Base-by-base conservation (phyloP, 2,329 filamentous ascomycete genomes). In the Stenocarpella maydis region DNA sequence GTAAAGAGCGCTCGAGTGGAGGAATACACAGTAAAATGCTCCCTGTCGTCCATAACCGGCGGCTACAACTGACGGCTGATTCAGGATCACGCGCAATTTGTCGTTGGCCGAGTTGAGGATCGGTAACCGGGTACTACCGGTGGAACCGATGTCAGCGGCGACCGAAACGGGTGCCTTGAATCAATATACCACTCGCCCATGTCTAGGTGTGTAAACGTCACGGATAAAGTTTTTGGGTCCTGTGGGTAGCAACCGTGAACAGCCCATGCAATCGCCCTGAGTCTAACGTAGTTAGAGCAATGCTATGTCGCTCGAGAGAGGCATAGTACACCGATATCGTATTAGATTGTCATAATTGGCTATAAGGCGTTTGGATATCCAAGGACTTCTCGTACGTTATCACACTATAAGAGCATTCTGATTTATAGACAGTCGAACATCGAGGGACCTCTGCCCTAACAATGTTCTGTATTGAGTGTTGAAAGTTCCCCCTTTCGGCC, bases 321-420 rank as follows among this genome's bases (percentile, higher is more conserved):
- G 37, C n/a, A 63, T 63, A 63, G 43, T 63, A 41, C 58, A 63
- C 58, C 58, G 49, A 49, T 63, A 43, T 63, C n/a, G n/a, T 49
- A 37, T 21, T 34, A 14, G 28, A 14, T 34, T 49, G 58, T 63
- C 58, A 49, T 21, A 8, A 12, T 12, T 37, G 58, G 5, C 7
- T 6, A 21, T 31, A 24, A 28, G 19, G 54, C 21, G 15, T 3
- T 28, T 2, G 58, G 12, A 49, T 63, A 21, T 12, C 49, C 28
- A 37, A 26, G 28, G 7, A 28, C 17, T 19, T 34, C 54, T 58
- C 28, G 19, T 19, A 45, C 49, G 37, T 47, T 9, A 21, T 63
- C 19, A 19, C 19, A n/a, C 41, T 49, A 8, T 37, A n/a, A 19
- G 9, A 37, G 2, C 1, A 24, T 31, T 41, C n/a, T 61, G 6